Percentiles rank a stretch among this genome's conserved stretches.
phyloP scores from a whole-genome alignment of 306 rosid genomes.

The Parietaria judaica region DNA sequence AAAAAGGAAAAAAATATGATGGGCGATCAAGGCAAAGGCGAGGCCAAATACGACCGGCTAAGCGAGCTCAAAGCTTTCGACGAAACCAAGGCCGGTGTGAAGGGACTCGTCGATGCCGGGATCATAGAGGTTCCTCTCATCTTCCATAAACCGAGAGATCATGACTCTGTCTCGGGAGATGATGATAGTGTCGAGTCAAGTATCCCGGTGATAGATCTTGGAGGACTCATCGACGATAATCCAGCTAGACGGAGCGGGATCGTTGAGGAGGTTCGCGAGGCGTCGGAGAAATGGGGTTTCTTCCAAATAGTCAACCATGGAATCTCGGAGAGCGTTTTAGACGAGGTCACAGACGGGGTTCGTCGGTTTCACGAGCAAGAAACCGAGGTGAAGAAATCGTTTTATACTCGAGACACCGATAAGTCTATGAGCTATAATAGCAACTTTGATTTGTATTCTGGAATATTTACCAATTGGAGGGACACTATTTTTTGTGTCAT shows the following conservation, averaged over 20 bases:
- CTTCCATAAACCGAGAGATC: conserved; percentile 13
- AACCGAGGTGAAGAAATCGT: conserved; percentile 4
- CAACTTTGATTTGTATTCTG: not conserved
- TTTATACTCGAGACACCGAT: conserved; percentile 1
- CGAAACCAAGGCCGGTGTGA: too few relatives aligned
- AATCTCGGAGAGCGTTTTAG: not conserved
- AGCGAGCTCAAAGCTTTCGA: too few relatives aligned
- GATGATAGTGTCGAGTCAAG: not conserved
- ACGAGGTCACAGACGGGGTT: conserved; percentile 1
- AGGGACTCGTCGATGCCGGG: conserved; percentile 36
- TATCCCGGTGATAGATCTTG: not conserved
- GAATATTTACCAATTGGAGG: not conserved
- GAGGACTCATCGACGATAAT: not conserved
- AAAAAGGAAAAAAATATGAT: too few relatives aligned
- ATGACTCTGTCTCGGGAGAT: not conserved
- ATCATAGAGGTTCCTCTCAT: conserved; percentile 29
- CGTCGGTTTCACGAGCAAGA: conserved; percentile 14
- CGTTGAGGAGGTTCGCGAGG: not conserved
- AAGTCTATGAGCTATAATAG: not conserved
- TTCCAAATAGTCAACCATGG: conserved; percentile 23
- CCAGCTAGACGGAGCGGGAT: not conserved
- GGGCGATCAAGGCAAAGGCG: too few relatives aligned
- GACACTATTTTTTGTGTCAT: too few relatives aligned
- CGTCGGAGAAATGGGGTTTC: conserved; percentile 11
- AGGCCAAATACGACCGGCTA: too few relatives aligned